Base-by-base conservation (phyloP, 441 rosid genomes). In the Adansonia gregorii region DNA sequence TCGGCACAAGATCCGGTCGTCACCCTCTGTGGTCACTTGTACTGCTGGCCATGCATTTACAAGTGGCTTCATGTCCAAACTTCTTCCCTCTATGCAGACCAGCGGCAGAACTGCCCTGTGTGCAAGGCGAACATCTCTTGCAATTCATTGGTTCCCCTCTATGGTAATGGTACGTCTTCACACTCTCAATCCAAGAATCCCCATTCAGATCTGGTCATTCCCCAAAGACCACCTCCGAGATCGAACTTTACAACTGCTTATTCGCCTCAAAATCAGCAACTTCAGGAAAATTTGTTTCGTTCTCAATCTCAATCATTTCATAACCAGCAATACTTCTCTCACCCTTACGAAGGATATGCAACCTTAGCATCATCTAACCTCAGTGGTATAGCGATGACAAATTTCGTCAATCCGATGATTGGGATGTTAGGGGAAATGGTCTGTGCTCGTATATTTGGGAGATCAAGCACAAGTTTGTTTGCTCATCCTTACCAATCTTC, bases 11-110 rank as follows among this genome's bases (percentile, higher is more conserved):
- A 91, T 39, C 95, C 95, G 0, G 88, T 91, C 69, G 90, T 91
- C 65, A 88, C 93, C 24, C 89, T 91, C 64, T 91, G 92, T 65
- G 95, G 95, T 64, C 95, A 91, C 75, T 75, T 91, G 66, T 91
- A 80, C 81, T 91, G 95, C 77, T 91, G 95, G 95, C 89, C 93
- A 2, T 91, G 93, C 82, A 85, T 91, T 24, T 87, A 88, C 74
- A 81, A 84, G 78, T 91, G 95, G 93, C 78, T 89, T 24, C 74
- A 81, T 67, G 83, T 83, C 35, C 79, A 76, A 66, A 76, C 77
- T 76, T 79, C 84, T 35, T 73, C 85, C 35, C 77, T 48, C n/a
- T 82, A 82, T 41, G 76, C 79, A 24, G 86, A 82, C 19, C 79
- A 78, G 66, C 69, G 41, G 39, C 83, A 78, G 63, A 84, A 82